Base-by-base conservation (phyloP, 768 basidiomycete genomes). In the Panus rudis region DNA sequence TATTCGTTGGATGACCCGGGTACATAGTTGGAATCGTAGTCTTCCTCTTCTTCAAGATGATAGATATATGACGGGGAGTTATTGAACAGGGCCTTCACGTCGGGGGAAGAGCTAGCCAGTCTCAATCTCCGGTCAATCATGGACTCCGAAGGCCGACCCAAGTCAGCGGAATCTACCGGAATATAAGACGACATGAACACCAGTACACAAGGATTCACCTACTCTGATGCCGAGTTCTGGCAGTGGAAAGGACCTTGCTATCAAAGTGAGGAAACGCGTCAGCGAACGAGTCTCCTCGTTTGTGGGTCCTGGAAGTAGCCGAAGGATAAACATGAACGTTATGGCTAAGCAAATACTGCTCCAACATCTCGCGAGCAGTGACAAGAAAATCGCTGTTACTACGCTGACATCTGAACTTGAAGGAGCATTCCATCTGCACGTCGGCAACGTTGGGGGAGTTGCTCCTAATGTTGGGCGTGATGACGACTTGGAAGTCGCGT, bases 251-350 rank as follows among this genome's bases (percentile, higher is more conserved):
- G 2, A 96, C 79, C 63, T 92, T 96, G 67, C 89, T 91, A 59
- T 96, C 91, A 61, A 96, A 94, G 62, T 94, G 92, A 20, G 92
- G 88, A 73, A 94, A 93, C 2, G 92, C 89, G 58, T 94, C 92
- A 25, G 92, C 84, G 57, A 94, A 93, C 1, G 92, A 91, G 57
- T 97, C 93, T 6, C 84, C 85, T 35, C 91, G 75, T 63, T 84
- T 91, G 61, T 88, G 89, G 2, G 76, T 76, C 43, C 84, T 80
- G n/a, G 80, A 75, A 6, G 82, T 81, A 13, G 82, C 76, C 21
- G 85, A 81, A 19, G 87, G 84, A 63, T 88, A 88, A 45, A 83
- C 76, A 52, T 87, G 80, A 21, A 94, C 76, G 48, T 86, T 91
- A 52, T 92, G 83, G 46, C 81, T 80, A 20, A 84, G 68, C 44